Evolutionary conservation across 2,329 filamentous ascomycete species (phyloP).

Genomic region (Calonectria henricotiae): DNA sequence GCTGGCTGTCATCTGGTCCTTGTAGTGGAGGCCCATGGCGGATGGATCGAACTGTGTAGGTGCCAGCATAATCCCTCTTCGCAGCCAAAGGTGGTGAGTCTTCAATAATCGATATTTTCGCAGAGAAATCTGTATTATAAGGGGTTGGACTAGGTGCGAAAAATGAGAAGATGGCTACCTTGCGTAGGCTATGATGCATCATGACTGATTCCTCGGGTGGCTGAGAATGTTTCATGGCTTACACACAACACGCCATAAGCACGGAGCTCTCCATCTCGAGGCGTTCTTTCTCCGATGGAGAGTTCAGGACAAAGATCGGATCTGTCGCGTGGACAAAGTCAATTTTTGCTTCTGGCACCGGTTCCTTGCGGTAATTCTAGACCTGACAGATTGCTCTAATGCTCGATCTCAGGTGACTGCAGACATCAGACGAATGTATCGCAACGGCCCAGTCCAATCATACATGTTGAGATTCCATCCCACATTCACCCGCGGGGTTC

Average conservation of each 20-base stretch:
- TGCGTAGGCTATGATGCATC: conserved; percentile 5
- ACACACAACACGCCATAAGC: conserved; percentile 30
- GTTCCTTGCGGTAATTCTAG: conserved; percentile 25
- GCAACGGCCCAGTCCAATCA: conserved; percentile 36
- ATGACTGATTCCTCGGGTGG: conserved; percentile 20
- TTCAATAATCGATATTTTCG: background rate
- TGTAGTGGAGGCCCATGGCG: conserved; percentile 37
- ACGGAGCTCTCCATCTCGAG: conserved; percentile 26
- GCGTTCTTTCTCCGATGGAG: conserved; percentile 9
- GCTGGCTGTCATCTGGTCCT: conserved; percentile 25
- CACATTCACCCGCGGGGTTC: conserved; percentile 28
- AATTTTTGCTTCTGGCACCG: conserved; percentile 23
- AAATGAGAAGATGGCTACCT: background rate
- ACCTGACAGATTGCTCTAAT: conserved; percentile 22
- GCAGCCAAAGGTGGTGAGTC: background rate
- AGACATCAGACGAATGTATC: conserved; percentile 26
- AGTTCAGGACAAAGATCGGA: conserved; percentile 30
- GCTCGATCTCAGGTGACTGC: conserved; percentile 32
- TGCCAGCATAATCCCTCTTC: conserved; percentile 31
- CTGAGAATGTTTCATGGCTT: conserved; percentile 15
- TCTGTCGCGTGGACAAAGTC: conserved; percentile 21
- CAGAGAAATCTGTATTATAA: background rate
- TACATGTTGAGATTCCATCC: conserved; percentile 20
- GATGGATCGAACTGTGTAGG: conserved; percentile 17
- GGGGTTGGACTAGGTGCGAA: background rate